These are phyloP conservation scores for Penicillium paneum DNA, from an alignment of 2,329 filamentous ascomycete genomes.

Conservation along the genomic window DNA sequence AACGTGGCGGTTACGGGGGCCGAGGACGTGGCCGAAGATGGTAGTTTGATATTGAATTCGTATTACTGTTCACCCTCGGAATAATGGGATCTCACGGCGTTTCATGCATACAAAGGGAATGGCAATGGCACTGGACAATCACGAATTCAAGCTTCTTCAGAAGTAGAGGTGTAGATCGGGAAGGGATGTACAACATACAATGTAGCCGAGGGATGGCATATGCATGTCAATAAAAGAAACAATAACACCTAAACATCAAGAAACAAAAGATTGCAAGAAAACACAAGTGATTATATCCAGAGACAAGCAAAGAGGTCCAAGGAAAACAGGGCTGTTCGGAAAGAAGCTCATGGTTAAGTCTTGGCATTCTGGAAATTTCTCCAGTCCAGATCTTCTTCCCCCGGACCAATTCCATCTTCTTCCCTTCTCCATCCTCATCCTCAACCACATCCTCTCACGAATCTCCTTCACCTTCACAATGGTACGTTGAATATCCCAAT, in stretches of 20 bases:
- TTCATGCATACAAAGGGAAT: constrained; percentile 15
- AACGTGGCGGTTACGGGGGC: constrained; percentile 39
- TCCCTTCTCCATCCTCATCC: constrained; percentile 33
- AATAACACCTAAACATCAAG: neutral
- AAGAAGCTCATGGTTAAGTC: constrained; percentile 31
- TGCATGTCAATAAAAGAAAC: neutral
- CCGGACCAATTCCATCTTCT: constrained; percentile 27
- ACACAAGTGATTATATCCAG: neutral
- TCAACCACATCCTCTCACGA: constrained; percentile 21
- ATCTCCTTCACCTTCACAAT: constrained; percentile 19
- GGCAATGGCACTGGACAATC: constrained; percentile 1
- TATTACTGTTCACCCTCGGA: constrained; percentile 4
- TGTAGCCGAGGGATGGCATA: neutral
- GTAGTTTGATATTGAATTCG: constrained; percentile 21
- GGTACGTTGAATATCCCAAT: constrained; percentile 12
- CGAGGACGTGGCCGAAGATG: constrained; percentile 42
- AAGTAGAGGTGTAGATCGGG: constrained; percentile 7
- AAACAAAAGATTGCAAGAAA: neutral
- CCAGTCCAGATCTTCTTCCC: constrained; percentile 35
- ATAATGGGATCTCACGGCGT: constrained; percentile 18
- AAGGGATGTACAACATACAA: neutral
- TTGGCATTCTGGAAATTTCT: constrained; percentile 49
- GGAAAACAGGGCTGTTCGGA: constrained; percentile 20
- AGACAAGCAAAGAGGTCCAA: neutral
- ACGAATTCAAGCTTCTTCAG: neutral